Conservation (phyloP, 2,329 filamentous ascomycete species). For the Claviceps spartinae region DNA sequence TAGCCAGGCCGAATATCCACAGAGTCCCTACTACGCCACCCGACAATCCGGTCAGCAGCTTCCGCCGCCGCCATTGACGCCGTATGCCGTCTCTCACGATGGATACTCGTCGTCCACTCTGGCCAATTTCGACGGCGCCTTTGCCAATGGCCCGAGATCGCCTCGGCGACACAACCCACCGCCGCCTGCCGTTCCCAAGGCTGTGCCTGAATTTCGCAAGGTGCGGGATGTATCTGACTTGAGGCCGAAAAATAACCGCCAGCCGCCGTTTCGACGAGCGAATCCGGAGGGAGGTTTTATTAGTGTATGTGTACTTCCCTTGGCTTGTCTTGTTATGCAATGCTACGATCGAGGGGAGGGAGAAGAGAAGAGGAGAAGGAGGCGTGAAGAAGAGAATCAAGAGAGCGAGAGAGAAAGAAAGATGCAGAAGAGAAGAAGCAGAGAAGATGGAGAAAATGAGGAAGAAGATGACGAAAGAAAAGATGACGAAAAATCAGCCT, state of each 20-base stretch:
- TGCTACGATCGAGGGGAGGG: too few species aligned
- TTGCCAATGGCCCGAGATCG: conserved; percentile 42
- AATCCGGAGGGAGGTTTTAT: conserved; percentile 97
- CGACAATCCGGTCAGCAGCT: conserved; percentile 31
- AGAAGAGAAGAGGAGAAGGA: not conserved
- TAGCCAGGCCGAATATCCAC: conserved; percentile 45
- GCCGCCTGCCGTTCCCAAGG: conserved; percentile 32
- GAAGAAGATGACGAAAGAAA: not conserved
- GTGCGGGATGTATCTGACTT: conserved; percentile 61
- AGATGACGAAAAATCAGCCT: not conserved
- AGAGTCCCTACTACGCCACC: conserved; percentile 43
- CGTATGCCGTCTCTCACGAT: conserved; percentile 54
- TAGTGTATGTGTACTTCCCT: conserved; percentile 49
- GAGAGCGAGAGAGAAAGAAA: not conserved
- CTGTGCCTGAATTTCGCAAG: conserved; percentile 79
- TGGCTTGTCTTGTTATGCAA: not conserved
- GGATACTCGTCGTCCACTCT: conserved; percentile 62
- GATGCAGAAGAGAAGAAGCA: not conserved
- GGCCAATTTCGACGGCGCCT: conserved; percentile 56
- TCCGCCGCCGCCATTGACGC: conserved; percentile 61
- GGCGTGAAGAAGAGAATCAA: not conserved
- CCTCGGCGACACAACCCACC: conserved; percentile 36
- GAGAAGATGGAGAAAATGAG: not conserved
- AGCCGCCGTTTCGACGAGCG: conserved; percentile 82
- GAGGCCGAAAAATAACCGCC: conserved; percentile 67